Conservation (phyloP, 257 asterid genomes). For the Nicotiana paniculata region DNA sequence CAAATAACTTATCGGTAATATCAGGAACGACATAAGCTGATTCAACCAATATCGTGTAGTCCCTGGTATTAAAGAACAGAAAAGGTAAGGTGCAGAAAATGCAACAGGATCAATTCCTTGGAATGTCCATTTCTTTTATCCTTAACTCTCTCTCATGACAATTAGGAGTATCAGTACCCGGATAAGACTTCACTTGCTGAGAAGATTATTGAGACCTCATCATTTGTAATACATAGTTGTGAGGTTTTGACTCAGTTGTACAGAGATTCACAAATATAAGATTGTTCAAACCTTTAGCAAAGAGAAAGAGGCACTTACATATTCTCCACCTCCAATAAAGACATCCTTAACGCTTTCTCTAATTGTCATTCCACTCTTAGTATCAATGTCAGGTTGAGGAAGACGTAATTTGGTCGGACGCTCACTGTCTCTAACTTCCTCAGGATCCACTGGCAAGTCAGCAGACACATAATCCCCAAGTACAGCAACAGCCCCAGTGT, state of each 20-base stretch:
- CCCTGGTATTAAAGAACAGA: background rate
- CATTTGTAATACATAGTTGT: background rate
- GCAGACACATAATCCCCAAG: constrained; percentile 95
- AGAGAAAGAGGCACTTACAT: constrained; percentile 49
- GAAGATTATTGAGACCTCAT: background rate
- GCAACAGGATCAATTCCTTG: background rate
- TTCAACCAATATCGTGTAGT: background rate
- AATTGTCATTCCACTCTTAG: constrained; percentile 64
- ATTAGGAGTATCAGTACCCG: background rate
- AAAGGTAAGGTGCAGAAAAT: background rate
- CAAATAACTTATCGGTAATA: background rate
- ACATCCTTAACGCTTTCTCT: constrained; percentile 91
- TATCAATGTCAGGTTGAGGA: constrained; percentile 66
- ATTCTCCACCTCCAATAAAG: constrained; percentile 83
- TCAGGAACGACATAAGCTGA: background rate
- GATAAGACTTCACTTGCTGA: background rate
- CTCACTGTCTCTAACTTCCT: constrained; percentile 94
- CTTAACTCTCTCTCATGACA: background rate
- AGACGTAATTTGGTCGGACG: constrained; percentile 89
- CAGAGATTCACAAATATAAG: background rate
- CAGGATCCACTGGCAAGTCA: constrained; percentile 92
- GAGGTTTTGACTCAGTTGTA: background rate
- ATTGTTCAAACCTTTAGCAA: background rate
- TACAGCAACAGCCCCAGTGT: constrained; percentile 77
- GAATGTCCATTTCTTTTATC: background rate